Conservation (phyloP, 257 asterid species). For the Solanum neorickii region DNA sequence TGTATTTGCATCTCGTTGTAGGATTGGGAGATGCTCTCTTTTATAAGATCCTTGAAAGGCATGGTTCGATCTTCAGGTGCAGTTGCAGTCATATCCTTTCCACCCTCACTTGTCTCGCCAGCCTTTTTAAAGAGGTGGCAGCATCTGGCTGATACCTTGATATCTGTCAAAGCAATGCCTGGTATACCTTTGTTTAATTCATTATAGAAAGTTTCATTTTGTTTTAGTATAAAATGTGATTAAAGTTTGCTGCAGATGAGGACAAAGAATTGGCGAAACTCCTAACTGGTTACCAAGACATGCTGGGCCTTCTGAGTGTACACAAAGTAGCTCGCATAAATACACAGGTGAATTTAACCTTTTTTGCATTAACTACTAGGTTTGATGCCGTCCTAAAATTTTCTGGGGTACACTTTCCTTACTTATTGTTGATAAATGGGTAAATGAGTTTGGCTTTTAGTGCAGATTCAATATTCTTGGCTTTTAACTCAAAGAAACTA, state of each 20-base stretch:
- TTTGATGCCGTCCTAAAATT: background rate
- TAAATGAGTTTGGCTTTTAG: background rate
- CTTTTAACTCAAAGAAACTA: background rate
- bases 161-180: conserved; percentile 84
- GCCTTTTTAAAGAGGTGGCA: conserved; percentile 69
- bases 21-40: conserved; percentile 88
- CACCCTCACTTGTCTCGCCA: conserved; percentile 76
- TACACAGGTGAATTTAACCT: conserved; percentile 50
- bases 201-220: background rate
- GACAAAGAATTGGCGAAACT: conserved; percentile 92
- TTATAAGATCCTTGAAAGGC: conserved; percentile 67
- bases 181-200: conserved; percentile 25
- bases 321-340: conserved; percentile 89
- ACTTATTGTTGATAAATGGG: background rate
- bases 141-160: conserved; percentile 87
- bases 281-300: conserved; percentile 90
- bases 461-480: background rate
- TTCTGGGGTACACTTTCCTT: background rate
- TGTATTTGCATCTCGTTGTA: conserved; percentile 4
- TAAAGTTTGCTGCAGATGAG: conserved; percentile 50
- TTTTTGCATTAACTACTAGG: background rate
- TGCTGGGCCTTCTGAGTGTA: conserved; percentile 87
- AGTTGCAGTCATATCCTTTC: conserved; percentile 78
- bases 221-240: background rate
- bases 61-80: conserved; percentile 61